Evolutionary conservation across 1,139 yeast genomes (phyloP), one percentile per base, ranked within the genome.

Genomic region (Zygotorulaspora mrakii): DNA sequence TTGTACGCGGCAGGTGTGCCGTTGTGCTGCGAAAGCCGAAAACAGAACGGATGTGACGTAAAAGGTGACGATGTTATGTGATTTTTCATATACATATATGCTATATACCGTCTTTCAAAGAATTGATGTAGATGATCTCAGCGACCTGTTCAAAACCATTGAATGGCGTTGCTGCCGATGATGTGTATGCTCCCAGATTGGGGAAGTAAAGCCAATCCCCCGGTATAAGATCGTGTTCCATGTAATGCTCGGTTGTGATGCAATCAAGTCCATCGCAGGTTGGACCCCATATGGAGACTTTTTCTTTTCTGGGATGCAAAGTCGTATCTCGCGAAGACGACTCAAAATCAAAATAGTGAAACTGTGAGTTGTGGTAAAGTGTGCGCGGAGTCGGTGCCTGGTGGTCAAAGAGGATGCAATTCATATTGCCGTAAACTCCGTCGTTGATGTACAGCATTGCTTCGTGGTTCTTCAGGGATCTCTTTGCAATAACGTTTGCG

Each of bases 191-290:
- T 11, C 98, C 98, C 48, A 86, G 67, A 49, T 80, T 73, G 33
- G 81, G 73, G 65, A 91, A 89, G 65, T 81, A 86, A 45, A 91
- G 65, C 97, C 97, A 91, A 62, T 91, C 97, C 11, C 96, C 97
- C 35, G 83, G 82, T 29, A 71, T 69, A 36, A 88, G 79, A 35
- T 79, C 77, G 39, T 73, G 71, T 12, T 79, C 70, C 58, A 89
- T 69, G 35, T 54, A 54, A 44, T 77, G 67, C 29, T 68, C 70
- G 37, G 71, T 64, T 18, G 84, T 65, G 43, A 91, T 78, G 62
- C 95, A 84, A 64, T 91, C 98, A 50, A 91, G 71, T 3, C 97
- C 96, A 65, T 91, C 98, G 67, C 98, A 91, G 16, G 97, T 91
- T 35, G 97, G 98, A 6, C 98, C 98, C 97, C 97, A 91, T 45